These are phyloP conservation scores for Penicillium sp. DNA, from an alignment of 2,329 filamentous ascomycete species.

Conservation along the genomic window DNA sequence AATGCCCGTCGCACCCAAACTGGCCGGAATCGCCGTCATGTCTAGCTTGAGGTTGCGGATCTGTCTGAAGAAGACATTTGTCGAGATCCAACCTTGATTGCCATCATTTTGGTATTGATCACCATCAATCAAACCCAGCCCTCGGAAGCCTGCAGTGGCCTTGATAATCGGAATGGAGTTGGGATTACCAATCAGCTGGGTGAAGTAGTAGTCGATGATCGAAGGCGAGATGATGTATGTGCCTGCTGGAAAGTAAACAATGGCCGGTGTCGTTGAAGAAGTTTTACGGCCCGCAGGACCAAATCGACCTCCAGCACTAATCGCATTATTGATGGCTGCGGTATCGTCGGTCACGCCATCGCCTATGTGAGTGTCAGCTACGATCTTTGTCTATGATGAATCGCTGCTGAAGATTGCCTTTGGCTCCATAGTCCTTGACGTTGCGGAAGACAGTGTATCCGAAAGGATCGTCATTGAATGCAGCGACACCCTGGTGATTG, in stretches of 20 bases:
- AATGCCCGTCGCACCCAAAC: conserved; percentile 35
- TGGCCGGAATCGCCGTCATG: conserved; percentile 37
- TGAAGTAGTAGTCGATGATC: conserved; percentile 59
- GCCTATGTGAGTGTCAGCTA: conserved; percentile 25
- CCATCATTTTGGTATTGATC: conserved; percentile 46
- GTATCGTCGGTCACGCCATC: conserved; percentile 53
- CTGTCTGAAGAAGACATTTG: conserved; percentile 59
- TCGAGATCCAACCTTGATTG: conserved; percentile 40
- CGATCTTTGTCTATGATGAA: conserved; percentile 35
- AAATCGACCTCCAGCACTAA: conserved; percentile 43
- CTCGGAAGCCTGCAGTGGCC: conserved; percentile 49
- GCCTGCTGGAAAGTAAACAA: conserved; percentile 55
- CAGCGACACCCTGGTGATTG: conserved; percentile 28
- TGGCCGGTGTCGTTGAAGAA: conserved; percentile 49
- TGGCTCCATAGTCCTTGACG: conserved; percentile 31
- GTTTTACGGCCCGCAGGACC: conserved; percentile 36
- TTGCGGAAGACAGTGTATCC: conserved; percentile 27
- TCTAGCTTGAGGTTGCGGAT: conserved; percentile 63
- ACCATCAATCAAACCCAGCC: conserved; percentile 54
- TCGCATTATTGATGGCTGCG: conserved; percentile 49
- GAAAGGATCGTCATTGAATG: conserved; percentile 25
- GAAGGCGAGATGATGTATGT: conserved; percentile 54
- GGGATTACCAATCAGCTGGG: conserved; percentile 57
- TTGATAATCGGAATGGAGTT: conserved; percentile 52
- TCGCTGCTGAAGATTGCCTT: conserved; percentile 15